Conservation (phyloP, 257 asterid species). For the Coffea canephora region DNA sequence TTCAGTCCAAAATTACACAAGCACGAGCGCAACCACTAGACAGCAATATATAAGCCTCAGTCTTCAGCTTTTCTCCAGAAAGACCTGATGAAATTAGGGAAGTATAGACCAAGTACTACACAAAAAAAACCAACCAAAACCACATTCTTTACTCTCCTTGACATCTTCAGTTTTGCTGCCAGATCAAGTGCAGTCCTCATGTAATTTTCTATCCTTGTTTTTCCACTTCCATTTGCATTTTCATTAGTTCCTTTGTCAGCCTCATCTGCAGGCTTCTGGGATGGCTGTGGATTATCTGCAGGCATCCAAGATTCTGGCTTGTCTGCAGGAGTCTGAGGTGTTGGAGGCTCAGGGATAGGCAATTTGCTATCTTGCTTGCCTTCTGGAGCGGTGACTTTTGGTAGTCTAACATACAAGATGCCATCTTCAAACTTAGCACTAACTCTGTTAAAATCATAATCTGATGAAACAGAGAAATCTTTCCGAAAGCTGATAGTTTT, state of each 20-base stretch:
- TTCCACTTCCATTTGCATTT: not conserved
- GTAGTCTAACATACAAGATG: slow-evolving; percentile 40
- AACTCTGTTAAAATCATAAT: slow-evolving; percentile 43
- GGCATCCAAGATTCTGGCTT: not conserved
- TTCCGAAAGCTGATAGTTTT: slow-evolving; percentile 45
- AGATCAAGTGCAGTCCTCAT: slow-evolving; percentile 23
- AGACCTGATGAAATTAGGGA: slow-evolving; percentile 34
- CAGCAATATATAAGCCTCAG: slow-evolving; percentile 4
- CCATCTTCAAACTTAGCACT: slow-evolving; percentile 62
- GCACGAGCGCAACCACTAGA: not conserved
- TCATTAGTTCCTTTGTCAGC: slow-evolving; percentile 1
- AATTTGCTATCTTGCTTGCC: slow-evolving; percentile 16
- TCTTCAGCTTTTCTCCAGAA: slow-evolving; percentile 15
- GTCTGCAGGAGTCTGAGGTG: slow-evolving; percentile 1
- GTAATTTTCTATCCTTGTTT: slow-evolving; percentile 16
- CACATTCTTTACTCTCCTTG: slow-evolving; percentile 33
- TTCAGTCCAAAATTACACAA: not conserved
- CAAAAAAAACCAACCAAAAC: slow-evolving; percentile 36
- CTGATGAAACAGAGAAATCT: slow-evolving; percentile 46
- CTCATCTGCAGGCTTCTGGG: not conserved
- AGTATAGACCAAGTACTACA: slow-evolving; percentile 40
- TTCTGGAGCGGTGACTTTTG: slow-evolving; percentile 42
- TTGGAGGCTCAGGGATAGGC: slow-evolving; percentile 17
- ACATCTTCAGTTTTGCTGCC: slow-evolving; percentile 42
- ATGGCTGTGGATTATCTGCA: not conserved